Evolutionary conservation across 2,329 filamentous ascomycete genomes (phyloP), one percentile per base, ranked within the genome.

Genomic region (Penicillium sp.): DNA sequence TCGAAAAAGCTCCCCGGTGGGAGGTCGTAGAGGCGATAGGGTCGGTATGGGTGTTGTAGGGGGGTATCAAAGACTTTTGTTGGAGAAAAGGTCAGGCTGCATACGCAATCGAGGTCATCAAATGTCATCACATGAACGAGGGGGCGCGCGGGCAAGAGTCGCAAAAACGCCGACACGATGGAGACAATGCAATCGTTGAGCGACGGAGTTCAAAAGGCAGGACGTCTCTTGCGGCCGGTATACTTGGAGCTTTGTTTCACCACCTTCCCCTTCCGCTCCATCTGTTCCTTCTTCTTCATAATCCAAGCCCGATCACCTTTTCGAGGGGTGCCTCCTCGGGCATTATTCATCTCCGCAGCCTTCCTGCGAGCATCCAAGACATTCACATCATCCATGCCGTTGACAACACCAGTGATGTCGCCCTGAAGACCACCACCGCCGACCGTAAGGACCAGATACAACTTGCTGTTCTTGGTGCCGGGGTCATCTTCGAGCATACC

Each of bases 401-500:
- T 78, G 9, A 98, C 88, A 3, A 95, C 86, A 4, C 87, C 86
- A 0, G 90, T 96, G 49, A 98, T 96, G 62, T 95, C 90, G 7
- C 74, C 75, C 29, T 70, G 62, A 33, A 78, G 44, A 33, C 79
- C 76, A 7, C 86, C 84, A 2, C 80, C 80, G 20, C 91, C 93
- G 1, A 95, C 93, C 0, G 89, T 96, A 20, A 98, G 71, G 0
- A 98, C 91, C 2, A 98, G 75, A 64, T 98, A 98, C n/a, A 94
- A 74, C 74, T 98, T 98, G 53, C 84, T 81, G 61, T 90, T 96
- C 76, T 98, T 98, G 25, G 93, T 98, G 29, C 89, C 91, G 0
- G 87, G 87, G 63, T 97, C 91, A 67, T 98, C 93, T 67, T 97
- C 91, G 33, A 98, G 73, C 21, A 98, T 78, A 70, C 93, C 93